Evolutionary conservation across 2,329 filamentous ascomycete genomes (phyloP).

Genomic region (Colletotrichum sp.): DNA sequence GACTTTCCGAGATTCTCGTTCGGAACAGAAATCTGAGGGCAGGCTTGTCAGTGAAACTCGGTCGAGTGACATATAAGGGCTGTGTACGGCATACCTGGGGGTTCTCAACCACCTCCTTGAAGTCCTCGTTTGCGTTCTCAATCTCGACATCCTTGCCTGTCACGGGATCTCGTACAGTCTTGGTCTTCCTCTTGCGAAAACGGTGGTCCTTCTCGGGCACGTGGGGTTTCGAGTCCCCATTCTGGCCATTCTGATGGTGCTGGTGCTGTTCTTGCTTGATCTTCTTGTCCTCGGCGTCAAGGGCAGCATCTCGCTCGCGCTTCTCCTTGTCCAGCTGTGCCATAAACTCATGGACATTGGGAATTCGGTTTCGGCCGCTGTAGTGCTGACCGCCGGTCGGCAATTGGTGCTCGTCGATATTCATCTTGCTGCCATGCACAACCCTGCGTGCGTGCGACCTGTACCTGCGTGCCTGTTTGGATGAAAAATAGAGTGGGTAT

Average conservation of each 20-base stretch:
- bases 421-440: conserved; percentile 32
- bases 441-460: not conserved
- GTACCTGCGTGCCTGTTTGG: not conserved
- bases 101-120: conserved; percentile 72
- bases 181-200: conserved; percentile 56
- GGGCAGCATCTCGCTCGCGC: conserved; percentile 71
- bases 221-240: conserved; percentile 45
- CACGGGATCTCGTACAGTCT: conserved; percentile 82
- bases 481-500: not conserved
- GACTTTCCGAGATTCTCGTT: conserved; percentile 85
- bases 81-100: conserved; percentile 58
- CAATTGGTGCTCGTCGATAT: conserved; percentile 41
- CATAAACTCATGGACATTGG: conserved; percentile 86
- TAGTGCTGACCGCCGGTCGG: conserved; percentile 70
- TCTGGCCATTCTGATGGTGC: not conserved
- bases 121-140: conserved; percentile 74
- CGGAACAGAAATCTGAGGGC: conserved; percentile 73
- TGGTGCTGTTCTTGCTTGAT: conserved; percentile 30
- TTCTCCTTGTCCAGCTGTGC: conserved; percentile 81
- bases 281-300: conserved; percentile 61
- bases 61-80: not conserved
- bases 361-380: conserved; percentile 82
- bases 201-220: conserved; percentile 31
- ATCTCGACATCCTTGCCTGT: conserved; percentile 88
- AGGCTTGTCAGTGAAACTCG: not conserved